Evolutionary conservation across 495 filamentous ascomycete genomes (phyloP), one percentile per base, ranked within the genome.

Genomic region (Aspergillus cavernicola): DNA sequence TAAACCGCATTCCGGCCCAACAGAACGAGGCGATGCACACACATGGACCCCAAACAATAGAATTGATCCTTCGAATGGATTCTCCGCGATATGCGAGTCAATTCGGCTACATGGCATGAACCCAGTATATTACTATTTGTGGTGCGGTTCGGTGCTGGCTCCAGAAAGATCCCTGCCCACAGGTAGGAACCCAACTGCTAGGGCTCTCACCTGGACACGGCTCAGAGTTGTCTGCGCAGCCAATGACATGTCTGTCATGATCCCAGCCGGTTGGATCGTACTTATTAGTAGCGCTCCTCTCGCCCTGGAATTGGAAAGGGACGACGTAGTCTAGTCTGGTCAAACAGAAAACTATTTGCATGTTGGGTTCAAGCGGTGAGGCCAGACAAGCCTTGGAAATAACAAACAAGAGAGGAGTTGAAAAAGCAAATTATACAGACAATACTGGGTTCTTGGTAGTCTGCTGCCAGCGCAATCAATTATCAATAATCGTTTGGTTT

Each of bases 21-120:
- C 44, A 47, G 31, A 47, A 47, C 44, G 31, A 47, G 44, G 44
- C 44, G 18, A 47, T 47, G 44, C 31, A 36, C 4, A 13, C 19
- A 33, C 31, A 7, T 19, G 35, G 35, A 16, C 15, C 41, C 24
- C 13, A 31, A 33, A 47, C 44, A 47, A 47, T 47, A 11, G 19
- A 13, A 47, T 47, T 47, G 31, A 33, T 33, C 29, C 15, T 46
- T 31, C 15, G n/a, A 46, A 13, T 10, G 12, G 11, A 13, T 23
- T 46, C 46, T 50, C 46, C 46, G 33, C 35, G 46, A 39, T 29
- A 50, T 50, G 46, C 46, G 33, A 50, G 46, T 50, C 46, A 50
- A 38, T 24, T 50, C 24, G 19, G 33, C 23, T 39, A 50, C 46
- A 48, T 48, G 32, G 13, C 33, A 50, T 50, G 18, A 50, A 24